phyloP scores from a whole-genome alignment of 148 eudicot species.

The Dysphania ambrosioides region DNA sequence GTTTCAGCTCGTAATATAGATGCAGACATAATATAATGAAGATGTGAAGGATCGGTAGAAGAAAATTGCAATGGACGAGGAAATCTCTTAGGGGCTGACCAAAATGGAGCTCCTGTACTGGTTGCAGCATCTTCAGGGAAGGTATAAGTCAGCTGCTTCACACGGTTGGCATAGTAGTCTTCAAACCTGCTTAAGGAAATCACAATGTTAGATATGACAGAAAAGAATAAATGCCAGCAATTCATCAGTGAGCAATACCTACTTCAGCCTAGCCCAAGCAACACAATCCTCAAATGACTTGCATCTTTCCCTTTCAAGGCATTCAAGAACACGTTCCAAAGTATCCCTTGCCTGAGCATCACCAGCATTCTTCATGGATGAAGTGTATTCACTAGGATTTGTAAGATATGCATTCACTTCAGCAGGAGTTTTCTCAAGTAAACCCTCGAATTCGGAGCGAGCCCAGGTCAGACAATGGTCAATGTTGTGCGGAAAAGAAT shows the following conservation, averaged over 20 bases:
- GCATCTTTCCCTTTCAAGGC: constrained; percentile 76
- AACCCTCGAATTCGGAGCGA: constrained; percentile 82
- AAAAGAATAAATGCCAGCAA: not conserved
- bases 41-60: constrained; percentile 60
- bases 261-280: constrained; percentile 83
- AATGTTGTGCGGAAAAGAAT: constrained; percentile 88
- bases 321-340: constrained; percentile 70
- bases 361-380: constrained; percentile 74
- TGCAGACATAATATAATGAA: constrained; percentile 63
- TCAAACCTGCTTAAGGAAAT: constrained; percentile 57
- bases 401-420: constrained; percentile 86
- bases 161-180: constrained; percentile 75
- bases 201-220: not conserved
- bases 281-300: constrained; percentile 80
- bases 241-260: constrained; percentile 18
- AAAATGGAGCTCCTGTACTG: constrained; percentile 86
- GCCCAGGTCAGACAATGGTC: constrained; percentile 98
- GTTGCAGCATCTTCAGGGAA: constrained; percentile 91
- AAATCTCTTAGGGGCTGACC: constrained; percentile 96
- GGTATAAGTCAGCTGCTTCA: constrained; percentile 79
- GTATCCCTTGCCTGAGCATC: constrained; percentile 92
- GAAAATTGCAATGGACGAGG: constrained; percentile 75
- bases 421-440: constrained; percentile 85
- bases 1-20: constrained; percentile 81
- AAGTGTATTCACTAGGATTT: constrained; percentile 61